Percentiles rank a stretch among this genome's conserved stretches.
phyloP scores from a whole-genome alignment of 2,329 filamentous ascomycete genomes.

The Colletotrichum gigasporum region DNA sequence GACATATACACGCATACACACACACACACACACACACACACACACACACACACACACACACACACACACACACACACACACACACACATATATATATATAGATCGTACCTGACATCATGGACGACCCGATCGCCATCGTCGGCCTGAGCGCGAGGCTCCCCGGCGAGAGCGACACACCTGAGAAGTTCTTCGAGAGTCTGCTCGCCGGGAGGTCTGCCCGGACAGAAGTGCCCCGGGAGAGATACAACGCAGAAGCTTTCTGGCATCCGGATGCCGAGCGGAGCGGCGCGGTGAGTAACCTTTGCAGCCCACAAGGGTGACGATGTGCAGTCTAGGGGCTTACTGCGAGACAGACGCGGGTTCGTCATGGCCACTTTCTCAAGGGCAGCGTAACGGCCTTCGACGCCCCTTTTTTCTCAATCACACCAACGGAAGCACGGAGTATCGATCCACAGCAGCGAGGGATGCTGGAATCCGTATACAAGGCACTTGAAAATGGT shows the following conservation, averaged over 20 bases:
- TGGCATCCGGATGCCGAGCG: conserved; percentile 40
- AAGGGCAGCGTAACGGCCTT: conserved; percentile 36
- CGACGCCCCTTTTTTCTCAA: conserved; percentile 40
- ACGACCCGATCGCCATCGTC: conserved; percentile 54
- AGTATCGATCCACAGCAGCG: conserved; percentile 46
- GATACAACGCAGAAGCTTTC: conserved; percentile 42
- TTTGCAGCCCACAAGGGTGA: neutral
- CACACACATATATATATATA: no score
- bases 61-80: no score
- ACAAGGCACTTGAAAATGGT: conserved; percentile 42
- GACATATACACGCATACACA: no score
- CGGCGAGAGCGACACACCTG: conserved; percentile 49
- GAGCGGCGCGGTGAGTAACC: conserved; percentile 36
- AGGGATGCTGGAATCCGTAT: conserved; percentile 44
- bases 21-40: no score
- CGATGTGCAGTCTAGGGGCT: neutral
- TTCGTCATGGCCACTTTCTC: conserved; percentile 40
- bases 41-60: no score
- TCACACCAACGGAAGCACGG: conserved; percentile 38
- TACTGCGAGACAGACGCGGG: conserved; percentile 21
- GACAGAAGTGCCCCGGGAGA: conserved; percentile 37
- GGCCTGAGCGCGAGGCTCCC: conserved; percentile 58
- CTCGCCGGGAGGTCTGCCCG: conserved; percentile 39
- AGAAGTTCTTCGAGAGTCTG: conserved; percentile 56
- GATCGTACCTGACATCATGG: conserved; percentile 16